Evolutionary conservation across 2,329 filamentous ascomycete species (phyloP), one percentile per base, ranked within the genome.

Genomic region (Ceratocystis huliohia): DNA sequence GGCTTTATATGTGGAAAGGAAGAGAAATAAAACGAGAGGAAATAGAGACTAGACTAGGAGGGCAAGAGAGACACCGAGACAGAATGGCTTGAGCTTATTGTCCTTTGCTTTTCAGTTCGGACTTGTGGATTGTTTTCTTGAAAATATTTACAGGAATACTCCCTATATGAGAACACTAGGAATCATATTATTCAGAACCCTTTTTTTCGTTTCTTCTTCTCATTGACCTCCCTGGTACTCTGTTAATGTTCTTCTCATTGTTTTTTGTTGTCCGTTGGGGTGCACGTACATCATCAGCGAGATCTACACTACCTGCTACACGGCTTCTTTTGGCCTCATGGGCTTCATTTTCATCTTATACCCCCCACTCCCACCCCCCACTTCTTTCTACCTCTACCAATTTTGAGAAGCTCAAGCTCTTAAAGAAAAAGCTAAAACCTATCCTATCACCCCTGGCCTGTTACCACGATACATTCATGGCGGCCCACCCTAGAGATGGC

Each of bases 51-150:
- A 33, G 20, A 30, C 28, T 4, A 63, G 30, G 10, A 41, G 17
- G 50, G 53, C 30, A 41, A 64, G 53, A 50, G 25, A 64, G n/a
- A 64, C 44, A 53, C 44, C 44, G 45, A 64, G n/a, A 64, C 48
- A 25, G 25, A 17, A 45, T 45, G 62, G 41, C 62, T 37, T 41
- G 30, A 33, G 25, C 25, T 37, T 50, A 53, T 64, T 56, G 30
- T 59, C 53, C 28, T 57, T 57, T 57, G 25, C 62, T 48, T 37
- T 22, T 50, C 20, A 53, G 20, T 53, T 15, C 48, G 15, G 48
- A 13, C 48, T 13, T 25, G 48, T 59, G 53, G 53, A 59, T 30
- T 37, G 28, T 25, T 30, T 59, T 59, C 53, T 59, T 59, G 28
- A 59, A 17, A 30, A 30, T 59, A 17, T n/a, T 6, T 33, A 30